Conservation (phyloP, 768 basidiomycete genomes). For the Boletales sp. region DNA sequence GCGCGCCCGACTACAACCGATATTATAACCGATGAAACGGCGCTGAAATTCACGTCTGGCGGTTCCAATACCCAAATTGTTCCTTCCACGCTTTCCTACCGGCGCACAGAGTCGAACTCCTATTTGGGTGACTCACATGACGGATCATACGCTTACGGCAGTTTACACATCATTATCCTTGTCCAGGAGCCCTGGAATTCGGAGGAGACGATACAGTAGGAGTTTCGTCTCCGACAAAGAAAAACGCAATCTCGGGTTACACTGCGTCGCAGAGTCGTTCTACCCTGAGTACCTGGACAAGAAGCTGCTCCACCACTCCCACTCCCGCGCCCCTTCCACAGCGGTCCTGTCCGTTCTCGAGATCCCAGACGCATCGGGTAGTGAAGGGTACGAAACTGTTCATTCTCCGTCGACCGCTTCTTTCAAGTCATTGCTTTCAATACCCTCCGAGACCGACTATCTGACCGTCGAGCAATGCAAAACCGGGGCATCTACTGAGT, state of each 20-base stretch:
- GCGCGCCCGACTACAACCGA: constrained; percentile 27
- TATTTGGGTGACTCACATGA: constrained; percentile 55
- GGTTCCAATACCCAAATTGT: constrained; percentile 42
- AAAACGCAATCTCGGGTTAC: constrained; percentile 38
- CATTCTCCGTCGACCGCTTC: constrained; percentile 45
- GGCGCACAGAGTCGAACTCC: constrained; percentile 52
- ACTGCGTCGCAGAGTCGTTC: constrained; percentile 33
- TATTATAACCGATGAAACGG: constrained; percentile 37
- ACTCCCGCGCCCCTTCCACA: constrained; percentile 32
- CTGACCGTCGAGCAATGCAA: constrained; percentile 41
- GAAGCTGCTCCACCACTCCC: constrained; percentile 29
- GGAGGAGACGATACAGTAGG: constrained; percentile 46
- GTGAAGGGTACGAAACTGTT: constrained; percentile 48
- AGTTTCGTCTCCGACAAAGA: constrained; percentile 53
- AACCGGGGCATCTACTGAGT: constrained; percentile 43
- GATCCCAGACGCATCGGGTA: constrained; percentile 36
- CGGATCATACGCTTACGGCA: constrained; percentile 31
- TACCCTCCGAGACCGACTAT: constrained; percentile 52
- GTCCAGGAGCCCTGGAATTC: constrained; percentile 55
- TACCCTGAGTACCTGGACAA: constrained; percentile 32
- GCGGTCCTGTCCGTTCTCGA: constrained; percentile 27
- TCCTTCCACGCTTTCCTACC: constrained; percentile 50
- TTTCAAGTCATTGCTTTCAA: constrained; percentile 55
- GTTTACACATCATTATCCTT: constrained; percentile 45
- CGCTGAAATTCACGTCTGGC: constrained; percentile 36